A percentile compares a stretch with the other conserved stretches of the same genome.
phyloP scores from a whole-genome alignment of 1,284 basidiomycete species.

The Phaffia rhodozyma region DNA sequence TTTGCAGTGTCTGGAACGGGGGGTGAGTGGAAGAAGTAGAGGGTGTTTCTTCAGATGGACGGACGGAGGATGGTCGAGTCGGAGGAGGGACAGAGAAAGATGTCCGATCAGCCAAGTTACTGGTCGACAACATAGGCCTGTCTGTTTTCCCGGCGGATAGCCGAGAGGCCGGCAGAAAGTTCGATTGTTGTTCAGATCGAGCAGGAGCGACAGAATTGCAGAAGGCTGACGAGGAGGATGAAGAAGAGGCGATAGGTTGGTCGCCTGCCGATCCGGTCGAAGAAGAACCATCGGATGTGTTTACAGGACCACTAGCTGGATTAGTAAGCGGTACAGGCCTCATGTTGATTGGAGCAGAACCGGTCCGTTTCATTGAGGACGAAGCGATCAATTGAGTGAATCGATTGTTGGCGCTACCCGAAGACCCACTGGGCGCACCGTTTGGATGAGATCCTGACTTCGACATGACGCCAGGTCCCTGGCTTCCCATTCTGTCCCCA shows the following conservation, averaged over 20 bases:
- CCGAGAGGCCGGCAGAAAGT: background rate
- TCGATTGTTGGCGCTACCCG: background rate
- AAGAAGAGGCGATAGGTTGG: background rate
- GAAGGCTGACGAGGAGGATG: background rate
- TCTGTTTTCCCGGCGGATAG: no score
- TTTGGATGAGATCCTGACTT: background rate
- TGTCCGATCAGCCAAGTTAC: no score
- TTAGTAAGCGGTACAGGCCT: background rate
- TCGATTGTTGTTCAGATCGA: background rate
- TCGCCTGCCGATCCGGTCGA: background rate
- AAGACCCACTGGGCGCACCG: background rate
- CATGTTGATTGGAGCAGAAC: background rate
- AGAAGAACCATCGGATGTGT: background rate
- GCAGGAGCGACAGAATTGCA: background rate
- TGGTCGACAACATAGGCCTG: background rate
- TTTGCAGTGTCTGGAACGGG: no score
- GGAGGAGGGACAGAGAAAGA: no score
- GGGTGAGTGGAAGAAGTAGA: no score
- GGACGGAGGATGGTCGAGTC: no score
- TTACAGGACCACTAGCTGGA: background rate
- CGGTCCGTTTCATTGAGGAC: background rate
- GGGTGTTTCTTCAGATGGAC: no score
- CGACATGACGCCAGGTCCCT: background rate
- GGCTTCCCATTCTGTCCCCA: background rate
- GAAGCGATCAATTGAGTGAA: background rate